Evolutionary conservation across 2,329 filamentous ascomycete genomes (phyloP), one percentile per base, ranked within the genome.

Genomic region (Colletotrichum nymphaeae): DNA sequence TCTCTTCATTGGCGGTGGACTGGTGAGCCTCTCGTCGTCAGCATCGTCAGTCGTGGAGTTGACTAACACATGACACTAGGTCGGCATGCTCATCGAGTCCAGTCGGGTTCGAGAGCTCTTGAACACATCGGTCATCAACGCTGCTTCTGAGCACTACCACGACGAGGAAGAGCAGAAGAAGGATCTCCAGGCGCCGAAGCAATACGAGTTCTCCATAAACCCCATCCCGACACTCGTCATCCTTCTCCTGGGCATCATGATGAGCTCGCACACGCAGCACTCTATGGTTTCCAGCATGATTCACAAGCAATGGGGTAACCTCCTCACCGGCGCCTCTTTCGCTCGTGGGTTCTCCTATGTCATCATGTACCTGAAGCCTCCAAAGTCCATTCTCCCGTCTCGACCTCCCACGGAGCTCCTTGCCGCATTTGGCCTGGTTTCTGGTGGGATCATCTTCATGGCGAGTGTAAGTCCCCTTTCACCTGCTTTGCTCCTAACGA

Each of bases 391-490:
- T 74, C 87, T 95, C 24, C 94, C 96, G 0, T 93, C 94, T 46
- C 91, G 95, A 30, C 96, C 96, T 9, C 96, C 96, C 0, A 97
- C 95, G 0, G 96, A 98, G 86, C 87, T 98, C n/a, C 85, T 98
- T 64, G 88, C 93, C 0, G 87, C 95, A 0, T 98, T 98, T 80
- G 97, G 95, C 53, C 87, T 98, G 72, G 94, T 97, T 75, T 88
- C 94, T 1, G 96, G 97, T 30, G 96, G 97, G 6, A 86, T 97
- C 58, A 92, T 98, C 67, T 98, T 98, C 84, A 98, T 98, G 94
- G 88, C 94, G 74, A 97, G 95, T 81, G 92, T 93, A 86, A 87
- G 92, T 90, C 16, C 3, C 30, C 19, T 14, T 7, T n/a, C 2
- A 14, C 35, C n/a, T 19, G 28, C 16, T 7, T 2, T 22, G 3